Percentiles rank a stretch among this genome's conserved stretches.
phyloP scores from a whole-genome alignment of 1,139 yeast species.

The Debaryomyces sp. region DNA sequence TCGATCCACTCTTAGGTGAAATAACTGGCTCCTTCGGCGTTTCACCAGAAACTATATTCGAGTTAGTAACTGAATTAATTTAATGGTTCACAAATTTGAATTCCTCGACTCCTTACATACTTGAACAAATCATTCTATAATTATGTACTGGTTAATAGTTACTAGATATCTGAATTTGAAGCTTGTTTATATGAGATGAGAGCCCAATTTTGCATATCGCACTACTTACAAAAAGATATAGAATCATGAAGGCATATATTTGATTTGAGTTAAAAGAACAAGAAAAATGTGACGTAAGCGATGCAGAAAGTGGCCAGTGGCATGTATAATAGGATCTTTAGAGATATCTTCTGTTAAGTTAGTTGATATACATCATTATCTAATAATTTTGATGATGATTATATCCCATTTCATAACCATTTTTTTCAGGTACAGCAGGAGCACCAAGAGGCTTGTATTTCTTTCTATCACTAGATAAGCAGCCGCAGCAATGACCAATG shows the following conservation, averaged over 20 bases:
- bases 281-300: neutral
- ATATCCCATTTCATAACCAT: slow-evolving; percentile 27
- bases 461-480: slow-evolving; percentile 37
- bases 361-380: neutral
- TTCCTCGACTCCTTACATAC: slow-evolving; percentile 8
- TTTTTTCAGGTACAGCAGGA: slow-evolving; percentile 9
- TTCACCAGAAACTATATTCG: slow-evolving; percentile 61
- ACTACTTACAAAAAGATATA: slow-evolving; percentile 2
- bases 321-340: neutral
- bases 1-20: slow-evolving; percentile 69
- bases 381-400: slow-evolving; percentile 19
- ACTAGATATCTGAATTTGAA: neutral
- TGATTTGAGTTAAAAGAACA: neutral
- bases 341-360: neutral
- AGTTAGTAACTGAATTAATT: slow-evolving; percentile 14
- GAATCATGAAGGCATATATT: neutral
- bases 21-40: slow-evolving; percentile 70
- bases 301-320: neutral
- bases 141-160: neutral
- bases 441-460: slow-evolving; percentile 30
- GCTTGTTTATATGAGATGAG: neutral
- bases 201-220: slow-evolving; percentile 4
- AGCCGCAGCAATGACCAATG: slow-evolving; percentile 49
- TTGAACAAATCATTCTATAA: slow-evolving; percentile 15
- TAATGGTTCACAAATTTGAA: neutral